phyloP scores from a whole-genome alignment of 768 basidiomycete species.

The Lentinula edodes region DNA sequence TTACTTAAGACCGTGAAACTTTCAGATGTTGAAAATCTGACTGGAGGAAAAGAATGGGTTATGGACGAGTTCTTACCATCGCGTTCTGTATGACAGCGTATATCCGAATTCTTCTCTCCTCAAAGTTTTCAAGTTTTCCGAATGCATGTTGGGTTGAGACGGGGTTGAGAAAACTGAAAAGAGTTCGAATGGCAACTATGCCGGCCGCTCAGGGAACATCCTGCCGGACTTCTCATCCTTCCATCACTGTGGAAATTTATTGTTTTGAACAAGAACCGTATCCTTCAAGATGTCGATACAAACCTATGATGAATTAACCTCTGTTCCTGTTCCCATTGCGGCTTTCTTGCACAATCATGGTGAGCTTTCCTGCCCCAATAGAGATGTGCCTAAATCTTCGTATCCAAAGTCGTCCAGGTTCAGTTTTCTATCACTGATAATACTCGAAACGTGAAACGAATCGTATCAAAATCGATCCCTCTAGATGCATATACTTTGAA shows the following conservation, averaged over 20 bases:
- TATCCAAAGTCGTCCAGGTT: conserved; percentile 32
- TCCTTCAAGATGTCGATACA: not conserved
- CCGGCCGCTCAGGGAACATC: not conserved
- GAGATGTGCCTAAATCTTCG: no score
- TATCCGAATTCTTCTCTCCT: conserved; percentile 45
- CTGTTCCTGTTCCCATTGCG: not conserved
- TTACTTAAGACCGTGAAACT: not conserved
- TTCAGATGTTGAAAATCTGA: not conserved
- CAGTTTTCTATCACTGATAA: conserved; percentile 47
- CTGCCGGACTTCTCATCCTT: no score
- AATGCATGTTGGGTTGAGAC: not conserved
- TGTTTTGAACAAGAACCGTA: no score
- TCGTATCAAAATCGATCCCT: conserved; percentile 33
- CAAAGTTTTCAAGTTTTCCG: not conserved
- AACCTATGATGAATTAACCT: not conserved
- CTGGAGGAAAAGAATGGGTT: not conserved
- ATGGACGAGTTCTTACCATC: conserved; percentile 46
- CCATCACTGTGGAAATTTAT: no score
- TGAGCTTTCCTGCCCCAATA: not conserved
- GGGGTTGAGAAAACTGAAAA: not conserved
- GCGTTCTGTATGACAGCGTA: conserved; percentile 58
- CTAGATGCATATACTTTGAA: conserved; percentile 10
- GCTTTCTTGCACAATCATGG: not conserved
- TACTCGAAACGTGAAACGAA: conserved; percentile 40
- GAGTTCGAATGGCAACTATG: not conserved